Percentiles rank a stretch among this genome's conserved stretches.
Conservation (phyloP, 768 basidiomycete genomes). For the Leccinum uliginosum region DNA sequence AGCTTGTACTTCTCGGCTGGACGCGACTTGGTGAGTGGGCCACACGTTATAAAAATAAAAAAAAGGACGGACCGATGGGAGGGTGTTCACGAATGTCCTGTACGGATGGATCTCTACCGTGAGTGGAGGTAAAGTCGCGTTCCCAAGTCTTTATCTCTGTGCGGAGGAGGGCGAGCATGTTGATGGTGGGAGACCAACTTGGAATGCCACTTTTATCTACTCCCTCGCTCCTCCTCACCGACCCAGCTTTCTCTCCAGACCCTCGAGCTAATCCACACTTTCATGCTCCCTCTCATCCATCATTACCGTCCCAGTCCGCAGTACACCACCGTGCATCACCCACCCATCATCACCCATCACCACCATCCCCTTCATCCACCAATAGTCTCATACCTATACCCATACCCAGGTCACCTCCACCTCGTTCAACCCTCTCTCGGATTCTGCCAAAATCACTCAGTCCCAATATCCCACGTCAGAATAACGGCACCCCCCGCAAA, state of each 20-base stretch:
- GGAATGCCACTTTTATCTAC: background rate
- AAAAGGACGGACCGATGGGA: conserved; percentile 50
- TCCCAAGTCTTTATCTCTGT: conserved; percentile 79
- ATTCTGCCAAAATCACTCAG: background rate
- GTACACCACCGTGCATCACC: background rate
- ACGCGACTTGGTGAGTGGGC: background rate
- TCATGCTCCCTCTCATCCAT: conserved; percentile 13
- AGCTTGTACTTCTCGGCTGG: conserved; percentile 76
- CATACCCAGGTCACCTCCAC: background rate
- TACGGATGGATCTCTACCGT: conserved; percentile 58
- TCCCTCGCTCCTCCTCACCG: background rate
- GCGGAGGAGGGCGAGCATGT: conserved; percentile 36
- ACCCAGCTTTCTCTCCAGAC: conserved; percentile 44
- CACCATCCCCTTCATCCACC: background rate
- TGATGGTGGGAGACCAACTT: background rate
- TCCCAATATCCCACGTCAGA: background rate
- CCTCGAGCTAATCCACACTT: conserved; percentile 47
- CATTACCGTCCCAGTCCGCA: conserved; percentile 16
- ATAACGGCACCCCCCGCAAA: conserved; percentile 10
- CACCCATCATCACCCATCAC: background rate
- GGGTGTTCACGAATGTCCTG: conserved; percentile 67
- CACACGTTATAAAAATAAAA: background rate
- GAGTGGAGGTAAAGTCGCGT: conserved; percentile 51
- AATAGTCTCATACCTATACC: background rate
- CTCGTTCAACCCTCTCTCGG: background rate